Percentiles rank a stretch among this genome's conserved stretches.
Conservation (phyloP, 1,139 yeast genomes). For the Arxiozyma heterogenica region DNA sequence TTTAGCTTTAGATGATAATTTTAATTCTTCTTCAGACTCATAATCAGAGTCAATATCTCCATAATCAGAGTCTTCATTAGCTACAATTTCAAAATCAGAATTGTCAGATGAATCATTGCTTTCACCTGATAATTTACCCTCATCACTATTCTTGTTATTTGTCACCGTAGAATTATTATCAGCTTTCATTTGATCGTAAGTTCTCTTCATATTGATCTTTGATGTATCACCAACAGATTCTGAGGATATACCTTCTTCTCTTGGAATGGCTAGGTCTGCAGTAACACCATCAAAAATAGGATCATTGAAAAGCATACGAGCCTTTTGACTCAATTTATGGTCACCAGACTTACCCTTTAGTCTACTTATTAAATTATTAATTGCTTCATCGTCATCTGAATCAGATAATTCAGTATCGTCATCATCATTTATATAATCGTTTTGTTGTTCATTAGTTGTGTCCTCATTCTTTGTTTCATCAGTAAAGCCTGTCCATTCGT, state of each 20-base stretch:
- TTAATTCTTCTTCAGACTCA: constrained; percentile 42
- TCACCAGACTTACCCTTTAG: constrained; percentile 39
- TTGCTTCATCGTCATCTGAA: constrained; percentile 69
- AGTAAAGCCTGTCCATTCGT: constrained; percentile 80
- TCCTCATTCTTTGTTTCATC: constrained; percentile 36
- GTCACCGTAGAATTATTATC: constrained; percentile 5
- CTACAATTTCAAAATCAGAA: constrained; percentile 48
- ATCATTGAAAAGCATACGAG: constrained; percentile 70
- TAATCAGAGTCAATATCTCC: constrained; percentile 35
- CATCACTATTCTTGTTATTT: constrained; percentile 1
- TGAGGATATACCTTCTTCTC: constrained; percentile 10
- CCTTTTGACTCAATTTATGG: constrained; percentile 57
- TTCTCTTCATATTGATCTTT: constrained; percentile 11
- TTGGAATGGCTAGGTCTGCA: constrained; percentile 1
- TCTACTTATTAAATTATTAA: constrained; percentile 51
- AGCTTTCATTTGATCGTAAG: constrained; percentile 10
- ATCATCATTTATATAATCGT: constrained; percentile 30
- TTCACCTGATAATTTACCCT: constrained; percentile 22
- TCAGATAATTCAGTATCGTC: constrained; percentile 38
- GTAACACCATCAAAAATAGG: constrained; percentile 58
- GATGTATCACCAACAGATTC: constrained; percentile 21
- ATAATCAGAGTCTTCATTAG: constrained; percentile 35
- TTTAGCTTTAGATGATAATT: constrained; percentile 35
- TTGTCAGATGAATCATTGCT: constrained; percentile 29
- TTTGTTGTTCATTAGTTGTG: constrained; percentile 35